phyloP scores from a whole-genome alignment of 2,329 filamentous ascomycete genomes.

The Colletotrichum viniferum region DNA sequence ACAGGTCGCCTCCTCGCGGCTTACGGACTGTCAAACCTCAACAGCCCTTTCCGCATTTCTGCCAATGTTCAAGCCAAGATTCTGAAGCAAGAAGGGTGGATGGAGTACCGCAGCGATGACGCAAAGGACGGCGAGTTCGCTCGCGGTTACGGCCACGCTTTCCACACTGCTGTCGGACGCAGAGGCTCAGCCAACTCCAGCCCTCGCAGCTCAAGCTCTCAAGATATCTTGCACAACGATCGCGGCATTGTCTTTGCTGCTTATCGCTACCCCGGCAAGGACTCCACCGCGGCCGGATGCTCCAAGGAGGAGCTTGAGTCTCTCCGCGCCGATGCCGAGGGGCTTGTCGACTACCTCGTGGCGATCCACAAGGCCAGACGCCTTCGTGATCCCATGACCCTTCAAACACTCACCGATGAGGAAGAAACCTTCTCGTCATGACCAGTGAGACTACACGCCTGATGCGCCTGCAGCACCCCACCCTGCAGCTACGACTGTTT shows the following conservation, averaged over 20 bases:
- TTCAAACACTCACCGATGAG: conserved; percentile 5
- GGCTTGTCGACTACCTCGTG: conserved; percentile 56
- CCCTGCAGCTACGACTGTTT: neutral
- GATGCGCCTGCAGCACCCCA: neutral
- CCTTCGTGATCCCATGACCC: conserved; percentile 26
- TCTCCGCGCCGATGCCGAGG: conserved; percentile 54
- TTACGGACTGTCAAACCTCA: conserved; percentile 55
- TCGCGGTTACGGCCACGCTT: conserved; percentile 57
- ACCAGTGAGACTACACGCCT: neutral
- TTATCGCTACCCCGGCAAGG: conserved; percentile 51
- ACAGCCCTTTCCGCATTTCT: conserved; percentile 57
- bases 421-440: conserved; percentile 2
- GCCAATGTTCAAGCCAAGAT: conserved; percentile 54
- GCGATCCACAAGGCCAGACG: conserved; percentile 50
- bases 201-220: conserved; percentile 1
- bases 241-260: conserved; percentile 62
- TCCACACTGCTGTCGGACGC: conserved; percentile 48
- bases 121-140: conserved; percentile 49
- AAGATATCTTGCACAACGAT: conserved; percentile 35
- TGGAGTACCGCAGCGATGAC: conserved; percentile 53
- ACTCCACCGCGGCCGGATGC: conserved; percentile 38
- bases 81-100: conserved; percentile 54
- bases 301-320: conserved; percentile 47
- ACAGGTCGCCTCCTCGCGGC: conserved; percentile 59
- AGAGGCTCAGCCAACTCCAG: neutral